A percentile compares a stretch with the other conserved stretches of the same genome.
Conservation (phyloP, 2,329 filamentous ascomycete genomes). For the Aspergillus sp. region DNA sequence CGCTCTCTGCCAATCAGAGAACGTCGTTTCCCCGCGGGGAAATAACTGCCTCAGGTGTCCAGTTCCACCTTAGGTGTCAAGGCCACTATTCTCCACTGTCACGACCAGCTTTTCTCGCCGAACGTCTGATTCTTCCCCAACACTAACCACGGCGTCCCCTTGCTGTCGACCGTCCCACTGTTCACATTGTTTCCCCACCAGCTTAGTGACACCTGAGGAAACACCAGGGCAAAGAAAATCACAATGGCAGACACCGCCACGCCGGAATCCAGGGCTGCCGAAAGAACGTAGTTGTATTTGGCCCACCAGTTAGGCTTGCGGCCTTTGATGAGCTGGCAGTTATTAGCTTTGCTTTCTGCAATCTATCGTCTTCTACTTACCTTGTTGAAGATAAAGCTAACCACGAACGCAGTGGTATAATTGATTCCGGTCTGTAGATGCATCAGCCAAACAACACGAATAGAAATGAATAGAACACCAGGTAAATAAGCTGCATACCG, state of each 20-base stretch:
- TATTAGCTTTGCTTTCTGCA: background rate
- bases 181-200: constrained; percentile 38
- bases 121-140: constrained; percentile 14
- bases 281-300: constrained; percentile 36
- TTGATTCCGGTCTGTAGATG: constrained; percentile 21
- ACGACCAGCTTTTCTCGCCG: constrained; percentile 14
- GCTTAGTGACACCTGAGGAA: constrained; percentile 27
- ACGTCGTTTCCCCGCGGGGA: background rate
- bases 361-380: constrained; percentile 4
- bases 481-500: constrained; percentile 6
- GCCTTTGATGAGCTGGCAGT: constrained; percentile 12
- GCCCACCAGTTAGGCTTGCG: constrained; percentile 22
- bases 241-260: constrained; percentile 36
- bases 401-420: constrained; percentile 23
- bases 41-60: background rate
- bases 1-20: background rate
- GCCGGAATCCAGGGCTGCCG: constrained; percentile 34
- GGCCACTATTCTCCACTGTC: background rate
- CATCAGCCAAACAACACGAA: background rate
- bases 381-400: constrained; percentile 38
- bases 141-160: constrained; percentile 25
- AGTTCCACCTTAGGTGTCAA: constrained; percentile 1
- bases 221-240: constrained; percentile 38
- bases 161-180: constrained; percentile 34
- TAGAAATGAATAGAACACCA: no score